These are phyloP conservation scores for Cyberlindnera mycetangii DNA, from an alignment of 805 yeast genomes.

Conservation along the genomic window DNA sequence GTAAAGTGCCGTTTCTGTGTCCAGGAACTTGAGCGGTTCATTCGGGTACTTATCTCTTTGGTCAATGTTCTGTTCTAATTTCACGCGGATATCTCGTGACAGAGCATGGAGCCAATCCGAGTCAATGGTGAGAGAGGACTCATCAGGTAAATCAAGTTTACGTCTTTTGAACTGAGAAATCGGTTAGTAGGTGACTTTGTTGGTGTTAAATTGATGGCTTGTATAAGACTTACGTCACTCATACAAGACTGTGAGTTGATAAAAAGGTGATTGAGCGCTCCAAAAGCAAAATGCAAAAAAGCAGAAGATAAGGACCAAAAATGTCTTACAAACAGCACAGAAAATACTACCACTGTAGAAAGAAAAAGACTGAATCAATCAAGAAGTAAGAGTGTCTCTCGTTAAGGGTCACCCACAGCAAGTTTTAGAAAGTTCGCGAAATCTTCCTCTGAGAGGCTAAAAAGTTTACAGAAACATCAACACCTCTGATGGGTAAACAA, in stretches of 20 bases:
- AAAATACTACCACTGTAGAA: too few relatives aligned
- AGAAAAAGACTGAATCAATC: too few relatives aligned
- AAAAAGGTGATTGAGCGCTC: too few relatives aligned
- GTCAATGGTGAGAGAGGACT: neutral
- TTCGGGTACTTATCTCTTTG: conserved; percentile 10
- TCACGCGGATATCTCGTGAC: conserved; percentile 2
- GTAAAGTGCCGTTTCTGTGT: conserved; percentile 18
- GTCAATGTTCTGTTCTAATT: conserved; percentile 8
- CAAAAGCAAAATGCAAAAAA: too few relatives aligned
- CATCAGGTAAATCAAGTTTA: conserved; percentile 3
- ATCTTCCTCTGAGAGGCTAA: too few relatives aligned
- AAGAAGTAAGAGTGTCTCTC: too few relatives aligned
- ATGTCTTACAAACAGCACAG: too few relatives aligned
- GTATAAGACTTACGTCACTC: conserved; percentile 6
- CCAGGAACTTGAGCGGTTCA: conserved; percentile 22
- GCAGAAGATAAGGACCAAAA: too few relatives aligned
- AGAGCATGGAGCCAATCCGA: conserved; percentile 16
- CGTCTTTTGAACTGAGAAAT: conserved; percentile 13
- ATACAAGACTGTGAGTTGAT: too few relatives aligned
- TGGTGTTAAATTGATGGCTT: neutral
- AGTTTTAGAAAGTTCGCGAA: too few relatives aligned
- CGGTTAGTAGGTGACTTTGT: neutral
- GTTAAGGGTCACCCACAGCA: too few relatives aligned
- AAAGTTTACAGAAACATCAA: neutral
- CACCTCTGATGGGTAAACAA: too few relatives aligned